Percentiles rank a stretch among this genome's conserved stretches.
phyloP scores from a whole-genome alignment of 225 moss, liverwort and hornwort species.

The Rhytidiadelphus loreus region DNA sequence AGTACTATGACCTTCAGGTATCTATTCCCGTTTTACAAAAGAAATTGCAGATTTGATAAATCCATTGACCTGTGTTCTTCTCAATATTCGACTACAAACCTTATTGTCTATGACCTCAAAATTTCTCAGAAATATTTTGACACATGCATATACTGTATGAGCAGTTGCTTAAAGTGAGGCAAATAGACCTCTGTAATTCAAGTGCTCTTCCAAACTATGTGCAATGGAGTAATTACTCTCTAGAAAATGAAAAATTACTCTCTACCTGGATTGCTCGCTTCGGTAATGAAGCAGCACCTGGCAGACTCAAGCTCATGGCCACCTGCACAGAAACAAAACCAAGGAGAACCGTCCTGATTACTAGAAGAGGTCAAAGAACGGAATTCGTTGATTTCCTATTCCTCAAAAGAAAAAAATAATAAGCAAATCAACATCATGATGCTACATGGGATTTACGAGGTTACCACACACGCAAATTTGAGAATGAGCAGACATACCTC shows the following conservation, averaged over 20 bases:
- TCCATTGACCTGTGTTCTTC: neutral
- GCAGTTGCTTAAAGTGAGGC: neutral
- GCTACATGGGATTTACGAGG: neutral
- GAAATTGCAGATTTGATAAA: neutral
- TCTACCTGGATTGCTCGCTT: constrained; percentile 95
- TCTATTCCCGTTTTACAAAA: neutral
- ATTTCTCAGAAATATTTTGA: neutral
- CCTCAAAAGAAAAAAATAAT: neutral
- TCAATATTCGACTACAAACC: neutral
- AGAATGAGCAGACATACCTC: constrained; percentile 30
- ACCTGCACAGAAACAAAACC: constrained; percentile 41
- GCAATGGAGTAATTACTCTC: neutral
- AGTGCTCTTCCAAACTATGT: neutral
- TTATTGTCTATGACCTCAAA: neutral
- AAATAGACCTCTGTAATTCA: neutral
- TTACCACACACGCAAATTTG: neutral
- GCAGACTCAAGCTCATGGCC: constrained; percentile 56
- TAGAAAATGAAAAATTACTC: neutral
- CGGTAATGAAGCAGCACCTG: constrained; percentile 56
- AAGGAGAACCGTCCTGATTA: neutral
- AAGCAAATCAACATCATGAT: neutral
- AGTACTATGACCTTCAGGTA: neutral
- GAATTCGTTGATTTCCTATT: neutral
- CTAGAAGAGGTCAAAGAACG: neutral
- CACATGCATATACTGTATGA: neutral